Percentiles rank a stretch among this genome's conserved stretches.
Evolutionary conservation across 2,329 filamentous ascomycete genomes (phyloP).

Genomic region (Annulohypoxylon truncatum): DNA sequence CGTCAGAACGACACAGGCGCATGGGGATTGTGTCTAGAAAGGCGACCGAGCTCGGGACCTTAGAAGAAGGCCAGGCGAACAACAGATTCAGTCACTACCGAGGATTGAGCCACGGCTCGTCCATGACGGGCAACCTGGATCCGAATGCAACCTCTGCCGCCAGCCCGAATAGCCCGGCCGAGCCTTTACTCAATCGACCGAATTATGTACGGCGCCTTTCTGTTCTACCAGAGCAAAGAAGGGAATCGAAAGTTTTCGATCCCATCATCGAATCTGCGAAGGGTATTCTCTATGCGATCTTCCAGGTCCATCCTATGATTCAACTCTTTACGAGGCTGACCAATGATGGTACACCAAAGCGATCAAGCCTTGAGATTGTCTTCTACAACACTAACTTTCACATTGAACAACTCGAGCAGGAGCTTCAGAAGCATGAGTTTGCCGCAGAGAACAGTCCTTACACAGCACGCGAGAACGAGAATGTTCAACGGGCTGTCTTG

Average conservation of each 20-base stretch:
- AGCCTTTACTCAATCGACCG: slow-evolving; percentile 67
- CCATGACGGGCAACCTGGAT: slow-evolving; percentile 65
- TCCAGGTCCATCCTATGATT: slow-evolving; percentile 75
- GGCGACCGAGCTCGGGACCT: slow-evolving; percentile 68
- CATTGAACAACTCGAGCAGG: slow-evolving; percentile 72
- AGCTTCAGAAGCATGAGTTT: slow-evolving; percentile 71
- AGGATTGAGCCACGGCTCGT: slow-evolving; percentile 75
- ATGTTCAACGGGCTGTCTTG: slow-evolving; percentile 71
- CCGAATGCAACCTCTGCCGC: slow-evolving; percentile 54
- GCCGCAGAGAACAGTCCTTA: slow-evolving; percentile 62
- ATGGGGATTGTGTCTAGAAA: slow-evolving; percentile 73
- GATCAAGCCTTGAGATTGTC: slow-evolving; percentile 73
- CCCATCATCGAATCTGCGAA: slow-evolving; percentile 73
- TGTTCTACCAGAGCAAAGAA: slow-evolving; percentile 70
- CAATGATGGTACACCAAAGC: slow-evolving; percentile 68
- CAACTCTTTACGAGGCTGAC: slow-evolving; percentile 73
- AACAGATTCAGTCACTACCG: slow-evolving; percentile 75
- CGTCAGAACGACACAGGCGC: slow-evolving; percentile 68
- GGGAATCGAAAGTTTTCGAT: slow-evolving; percentile 70
- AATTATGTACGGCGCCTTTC: slow-evolving; percentile 73
- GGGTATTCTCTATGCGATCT: slow-evolving; percentile 74
- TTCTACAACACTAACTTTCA: slow-evolving; percentile 76
- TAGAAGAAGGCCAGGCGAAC: slow-evolving; percentile 71
- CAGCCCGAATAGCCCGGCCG: slow-evolving; percentile 70
- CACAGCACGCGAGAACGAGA: slow-evolving; percentile 68